Conservation (phyloP, 2,329 filamentous ascomycete species). For the Aspergillus sp. region DNA sequence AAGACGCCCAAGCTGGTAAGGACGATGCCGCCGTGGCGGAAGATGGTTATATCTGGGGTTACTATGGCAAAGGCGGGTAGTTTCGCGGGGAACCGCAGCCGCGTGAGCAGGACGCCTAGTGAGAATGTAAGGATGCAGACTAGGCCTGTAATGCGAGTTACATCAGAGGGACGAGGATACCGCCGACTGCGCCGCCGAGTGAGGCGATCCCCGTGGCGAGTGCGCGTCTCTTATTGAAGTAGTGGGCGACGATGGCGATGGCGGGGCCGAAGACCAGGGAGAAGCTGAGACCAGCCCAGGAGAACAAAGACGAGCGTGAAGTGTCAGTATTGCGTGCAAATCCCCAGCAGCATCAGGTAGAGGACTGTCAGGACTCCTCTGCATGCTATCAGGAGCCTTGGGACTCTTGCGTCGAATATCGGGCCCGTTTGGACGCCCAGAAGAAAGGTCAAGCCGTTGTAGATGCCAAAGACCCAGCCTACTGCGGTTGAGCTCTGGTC, state of each 20-base stretch:
- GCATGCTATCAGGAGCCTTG: too few relatives aligned
- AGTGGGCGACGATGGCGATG: conserved; percentile 52
- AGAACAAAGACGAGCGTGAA: conserved; percentile 45
- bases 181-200: conserved; percentile 56
- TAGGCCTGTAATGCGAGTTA: conserved; percentile 61
- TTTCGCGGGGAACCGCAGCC: conserved; percentile 47
- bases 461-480: conserved; percentile 38
- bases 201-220: conserved; percentile 53
- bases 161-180: conserved; percentile 52
- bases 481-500: conserved; percentile 20
- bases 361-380: conserved; percentile 47
- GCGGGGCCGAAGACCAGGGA: conserved; percentile 52
- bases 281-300: conserved; percentile 27
- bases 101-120: conserved; percentile 46
- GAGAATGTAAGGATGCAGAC: conserved; percentile 55
- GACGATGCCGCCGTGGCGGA: too few relatives aligned
- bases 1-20: too few relatives aligned
- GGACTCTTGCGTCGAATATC: too few relatives aligned
- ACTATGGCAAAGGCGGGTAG: too few relatives aligned
- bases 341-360: conserved; percentile 65
- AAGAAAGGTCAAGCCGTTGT: conserved; percentile 34
- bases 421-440: too few relatives aligned
- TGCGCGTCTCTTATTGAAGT: conserved; percentile 54
- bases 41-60: too few relatives aligned
- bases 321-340: conserved; percentile 60